Conservation (phyloP, 2,329 filamentous ascomycete genomes). For the Sporothrix brasiliensis region DNA sequence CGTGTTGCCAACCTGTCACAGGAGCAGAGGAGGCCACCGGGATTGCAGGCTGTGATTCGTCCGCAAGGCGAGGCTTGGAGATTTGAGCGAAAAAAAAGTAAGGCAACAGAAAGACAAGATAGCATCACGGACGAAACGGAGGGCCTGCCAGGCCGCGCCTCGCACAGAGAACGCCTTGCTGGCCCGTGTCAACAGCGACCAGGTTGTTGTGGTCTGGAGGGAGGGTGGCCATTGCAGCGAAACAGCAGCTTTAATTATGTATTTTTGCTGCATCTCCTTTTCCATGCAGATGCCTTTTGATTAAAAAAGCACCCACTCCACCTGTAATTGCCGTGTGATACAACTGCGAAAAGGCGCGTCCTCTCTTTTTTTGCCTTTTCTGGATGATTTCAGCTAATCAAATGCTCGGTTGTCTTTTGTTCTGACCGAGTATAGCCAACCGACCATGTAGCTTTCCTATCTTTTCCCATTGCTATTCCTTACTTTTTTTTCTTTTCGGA, state of each 20-base stretch:
- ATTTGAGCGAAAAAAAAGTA: slow-evolving; percentile 11
- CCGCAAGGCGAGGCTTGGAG: slow-evolving; percentile 26
- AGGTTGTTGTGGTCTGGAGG: slow-evolving; percentile 2
- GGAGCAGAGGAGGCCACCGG: slow-evolving; percentile 6
- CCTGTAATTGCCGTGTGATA: slow-evolving; percentile 14
- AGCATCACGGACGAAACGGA: too few relatives aligned
- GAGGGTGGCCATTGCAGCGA: slow-evolving; percentile 3
- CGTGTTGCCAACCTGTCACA: background rate
- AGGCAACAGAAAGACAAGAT: background rate
- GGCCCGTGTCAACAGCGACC: slow-evolving; percentile 13
- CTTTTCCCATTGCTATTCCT: background rate
- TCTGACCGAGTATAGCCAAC: background rate
- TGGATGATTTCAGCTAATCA: background rate
- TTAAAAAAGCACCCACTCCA: background rate
- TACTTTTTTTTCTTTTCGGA: background rate
- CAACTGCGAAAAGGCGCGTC: background rate
- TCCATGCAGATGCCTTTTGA: slow-evolving; percentile 19
- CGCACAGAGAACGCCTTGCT: slow-evolving; percentile 19
- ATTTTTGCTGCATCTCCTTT: slow-evolving; percentile 21
- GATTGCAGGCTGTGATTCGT: slow-evolving; percentile 28
- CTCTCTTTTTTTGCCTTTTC: background rate
- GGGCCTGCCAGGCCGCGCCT: background rate
- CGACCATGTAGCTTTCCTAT: background rate
- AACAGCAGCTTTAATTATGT: background rate
- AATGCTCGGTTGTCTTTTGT: background rate